phyloP scores from a whole-genome alignment of 2,329 filamentous ascomycete species.

The Colletotrichum australisinense region DNA sequence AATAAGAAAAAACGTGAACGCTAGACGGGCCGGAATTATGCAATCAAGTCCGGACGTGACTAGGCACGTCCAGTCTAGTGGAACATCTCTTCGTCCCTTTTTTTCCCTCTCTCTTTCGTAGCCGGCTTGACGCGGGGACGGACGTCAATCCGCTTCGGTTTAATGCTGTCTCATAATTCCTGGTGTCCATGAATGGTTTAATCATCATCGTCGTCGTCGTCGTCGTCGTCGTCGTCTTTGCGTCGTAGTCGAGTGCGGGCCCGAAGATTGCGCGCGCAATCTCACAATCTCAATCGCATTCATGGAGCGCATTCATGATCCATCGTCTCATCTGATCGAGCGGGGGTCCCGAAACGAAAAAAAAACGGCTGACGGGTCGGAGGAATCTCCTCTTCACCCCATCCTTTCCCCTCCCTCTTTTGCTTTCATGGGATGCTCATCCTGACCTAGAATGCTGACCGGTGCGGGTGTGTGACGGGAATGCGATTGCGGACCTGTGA shows the following conservation, averaged over 20 bases:
- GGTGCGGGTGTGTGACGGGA: constrained; percentile 33
- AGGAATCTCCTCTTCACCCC: constrained; percentile 5
- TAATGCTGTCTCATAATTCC: background rate
- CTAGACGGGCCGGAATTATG: background rate
- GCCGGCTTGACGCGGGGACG: background rate
- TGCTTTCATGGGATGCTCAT: background rate
- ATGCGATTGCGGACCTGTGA: constrained; percentile 6
- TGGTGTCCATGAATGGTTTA: background rate
- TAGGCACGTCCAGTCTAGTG: too few species aligned
- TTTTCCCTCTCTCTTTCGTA: background rate
- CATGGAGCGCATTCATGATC: background rate
- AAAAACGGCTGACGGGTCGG: constrained; percentile 12
- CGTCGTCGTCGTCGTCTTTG: background rate
- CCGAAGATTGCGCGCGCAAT: constrained; percentile 1
- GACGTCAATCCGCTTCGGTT: background rate
- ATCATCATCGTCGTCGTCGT: background rate
- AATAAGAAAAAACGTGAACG: background rate
- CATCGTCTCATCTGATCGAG: constrained; percentile 19
- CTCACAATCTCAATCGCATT: constrained; percentile 27
- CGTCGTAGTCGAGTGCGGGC: background rate
- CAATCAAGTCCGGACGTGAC: background rate
- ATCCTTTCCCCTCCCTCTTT: background rate
- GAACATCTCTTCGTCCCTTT: too few species aligned
- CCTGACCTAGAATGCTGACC: constrained; percentile 16
- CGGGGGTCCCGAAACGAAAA: background rate